Evolutionary conservation across 2,329 filamentous ascomycete genomes (phyloP), one percentile per base, ranked within the genome.

Genomic region (Epichloe coenophiala): DNA sequence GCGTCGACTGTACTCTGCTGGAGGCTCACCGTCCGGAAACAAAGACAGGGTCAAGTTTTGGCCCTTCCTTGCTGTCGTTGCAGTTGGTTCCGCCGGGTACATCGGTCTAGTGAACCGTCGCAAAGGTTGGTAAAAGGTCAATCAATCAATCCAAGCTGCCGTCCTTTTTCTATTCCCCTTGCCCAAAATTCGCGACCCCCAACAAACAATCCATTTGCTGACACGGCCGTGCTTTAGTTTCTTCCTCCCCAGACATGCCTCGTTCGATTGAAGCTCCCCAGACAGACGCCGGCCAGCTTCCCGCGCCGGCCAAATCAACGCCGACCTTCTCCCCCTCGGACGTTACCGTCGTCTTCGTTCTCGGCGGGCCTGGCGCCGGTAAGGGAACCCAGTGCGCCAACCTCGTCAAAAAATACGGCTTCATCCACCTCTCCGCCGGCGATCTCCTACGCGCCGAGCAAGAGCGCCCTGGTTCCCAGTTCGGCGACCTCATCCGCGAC

Each of bases 311-410:
- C 55, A 84, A 83, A 66, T 64, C 60, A 19, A 61, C 65, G 36
- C 84, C 90, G 4, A 80, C 81, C 62, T 96, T 95, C 77, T 83
- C 80, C 52, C 71, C 84, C 47, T 63, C 80, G 51, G 76, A 89
- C 53, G 87, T 94, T 33, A 93, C 88, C n/a, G 90, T 97, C 53
- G 73, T 98, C 68, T 97, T 95, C 73, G 88, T 97, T 55, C 88
- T 98, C 54, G 91, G 91, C 67, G 93, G 93, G 2, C 93, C 93
- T 13, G 93, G 93, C 57, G 88, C 90, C 56, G 93, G 93, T 61
- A 98, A 98, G 68, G 93, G 93, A 61, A 98, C 93, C 3, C 91
- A 98, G 70, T 97, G 91, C 74, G 79, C 81, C 58, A 86, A 87
- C 57, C 83, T 98, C 36, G 91, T 96, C 47, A 73, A 79, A 44